Base-by-base conservation (phyloP, 2,329 filamentous ascomycete genomes). In the Akanthomyces lecanii region DNA sequence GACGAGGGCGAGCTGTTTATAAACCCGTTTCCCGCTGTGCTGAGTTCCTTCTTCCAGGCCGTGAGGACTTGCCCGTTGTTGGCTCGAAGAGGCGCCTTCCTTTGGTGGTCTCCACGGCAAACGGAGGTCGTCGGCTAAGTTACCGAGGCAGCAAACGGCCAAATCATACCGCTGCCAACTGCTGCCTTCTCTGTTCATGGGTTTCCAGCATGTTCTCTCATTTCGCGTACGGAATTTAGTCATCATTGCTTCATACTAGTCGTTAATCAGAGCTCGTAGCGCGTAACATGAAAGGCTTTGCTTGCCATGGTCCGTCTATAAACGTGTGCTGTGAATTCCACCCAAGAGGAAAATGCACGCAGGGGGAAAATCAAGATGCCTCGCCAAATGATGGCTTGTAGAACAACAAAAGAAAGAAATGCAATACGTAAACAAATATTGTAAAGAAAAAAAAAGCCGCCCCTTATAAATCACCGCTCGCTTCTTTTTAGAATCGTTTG, bases 401-500 rank as follows among this genome's bases (percentile, higher is more conserved):
- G 14, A 40, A 30, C 21, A 16, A 42, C 5, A 23, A 52, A 52
- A 44, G 28, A 33, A 33, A 30, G 21, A 33, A 30, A 10, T 33
- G 38, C 18, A 53, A 44, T 6, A 28, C 44, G 16, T 28, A 40
- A 14, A 53, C n/a, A 36, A 45, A 16, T n/a, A 21, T 40, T 33
- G 36, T 28, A 42, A 30, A 1, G 7, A 30, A 53, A 47, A 53
- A 47, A 47, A 30, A 45, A 45, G 12, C 58, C 38, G 40, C 58
- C 58, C 25, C 36, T 14, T n/a, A 8, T 45, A 23, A 45, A 61
- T 28, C 12, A 45, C 48, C 40, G 50, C 48, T 16, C 48, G 14
- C 36, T 33, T 18, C 3, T 45, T 61, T 48, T 63, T 61, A 81
- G 67, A 80, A 81, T 73, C 78, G 77, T 64, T 74, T 77, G 69